Evolutionary conservation across 257 asterid species (phyloP), one percentile per base, ranked within the genome.

Genomic region (Gentiana dahurica): DNA sequence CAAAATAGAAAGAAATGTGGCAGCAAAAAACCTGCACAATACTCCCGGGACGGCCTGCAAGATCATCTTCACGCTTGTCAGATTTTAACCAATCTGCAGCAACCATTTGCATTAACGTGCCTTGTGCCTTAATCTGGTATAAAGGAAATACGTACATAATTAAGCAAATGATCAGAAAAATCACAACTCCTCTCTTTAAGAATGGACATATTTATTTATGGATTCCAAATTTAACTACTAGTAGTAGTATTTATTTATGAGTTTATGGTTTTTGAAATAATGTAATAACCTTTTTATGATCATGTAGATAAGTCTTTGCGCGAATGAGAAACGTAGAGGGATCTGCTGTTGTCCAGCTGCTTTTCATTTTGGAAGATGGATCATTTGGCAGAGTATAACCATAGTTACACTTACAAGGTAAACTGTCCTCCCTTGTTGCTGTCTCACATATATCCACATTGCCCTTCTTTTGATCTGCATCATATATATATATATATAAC

Each of bases 71-170:
- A 65, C 95, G 76, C 77, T 84, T 89, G 75, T 89, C 95, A 78
- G 95, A 89, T 71, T 77, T 77, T 81, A 89, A 71, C 97, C 97
- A 89, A 66, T 84, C 97, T 59, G 97, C 97, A 47, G 87, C 97
- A 49, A 89, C 94, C 94, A 89, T 83, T 72, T 89, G 88, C 95
- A 86, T 89, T 79, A 84, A 76, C 0, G 93, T 78, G 66, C 94
- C 85, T 65, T 81, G 81, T 68, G 95, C 83, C 71, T 84, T 89
- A 66, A 83, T 84, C 95, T 89, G 47, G 54, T 15, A 12, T 12
- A 4, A 46, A 47, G 46, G 9, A 41, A 41, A 2, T 41, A 10
- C 8, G 0, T 41, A 41, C 6, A 5, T 41, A 5, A 7, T 5
- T 41, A 10, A 5, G 46, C 46, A 41, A 10, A 5, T 41, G 5